phyloP scores from a whole-genome alignment of 2,329 filamentous ascomycete genomes.

The Leptographium wingfieldii region DNA sequence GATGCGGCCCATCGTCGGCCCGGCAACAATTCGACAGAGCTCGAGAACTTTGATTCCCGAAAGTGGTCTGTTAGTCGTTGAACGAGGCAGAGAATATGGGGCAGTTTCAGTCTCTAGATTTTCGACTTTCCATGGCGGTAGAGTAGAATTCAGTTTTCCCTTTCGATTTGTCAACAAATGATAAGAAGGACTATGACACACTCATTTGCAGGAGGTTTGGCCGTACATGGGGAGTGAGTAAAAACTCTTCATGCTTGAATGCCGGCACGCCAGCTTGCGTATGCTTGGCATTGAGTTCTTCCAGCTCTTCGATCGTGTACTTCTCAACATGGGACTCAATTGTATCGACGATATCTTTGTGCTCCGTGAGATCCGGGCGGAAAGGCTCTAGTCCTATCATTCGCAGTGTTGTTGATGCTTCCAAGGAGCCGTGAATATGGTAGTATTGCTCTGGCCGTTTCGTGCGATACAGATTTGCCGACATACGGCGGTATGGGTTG shows the following conservation, averaged over 20 bases:
- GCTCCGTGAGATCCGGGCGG: slow-evolving; percentile 22
- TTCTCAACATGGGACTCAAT: slow-evolving; percentile 35
- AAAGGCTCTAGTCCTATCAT: slow-evolving; percentile 31
- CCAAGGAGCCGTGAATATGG: slow-evolving; percentile 36
- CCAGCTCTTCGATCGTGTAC: slow-evolving; percentile 27
- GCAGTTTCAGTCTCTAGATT: slow-evolving; percentile 31
- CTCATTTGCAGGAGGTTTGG: no score
- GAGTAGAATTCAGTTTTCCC: slow-evolving; percentile 16
- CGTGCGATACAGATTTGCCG: slow-evolving; percentile 13
- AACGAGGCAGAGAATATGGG: slow-evolving; percentile 24
- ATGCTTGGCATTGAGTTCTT: slow-evolving; percentile 26
- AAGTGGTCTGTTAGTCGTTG: slow-evolving; percentile 18
- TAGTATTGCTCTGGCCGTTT: slow-evolving; percentile 34
- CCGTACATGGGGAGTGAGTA: slow-evolving; percentile 20
- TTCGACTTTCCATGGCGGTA: slow-evolving; percentile 37
- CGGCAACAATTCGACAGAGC: slow-evolving; percentile 33
- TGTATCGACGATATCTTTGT: slow-evolving; percentile 34
- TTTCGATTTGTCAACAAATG: no score
- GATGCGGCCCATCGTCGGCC: slow-evolving; percentile 28
- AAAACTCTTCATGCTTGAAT: slow-evolving; percentile 30
- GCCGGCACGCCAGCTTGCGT: slow-evolving; percentile 31
- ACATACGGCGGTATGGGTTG: slow-evolving; percentile 37
- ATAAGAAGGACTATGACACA: no score
- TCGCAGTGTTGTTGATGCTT: slow-evolving; percentile 27
- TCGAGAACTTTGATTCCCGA: slow-evolving; percentile 38